Conservation (phyloP, 2,329 filamentous ascomycete species). For the Fusarium continuum region DNA sequence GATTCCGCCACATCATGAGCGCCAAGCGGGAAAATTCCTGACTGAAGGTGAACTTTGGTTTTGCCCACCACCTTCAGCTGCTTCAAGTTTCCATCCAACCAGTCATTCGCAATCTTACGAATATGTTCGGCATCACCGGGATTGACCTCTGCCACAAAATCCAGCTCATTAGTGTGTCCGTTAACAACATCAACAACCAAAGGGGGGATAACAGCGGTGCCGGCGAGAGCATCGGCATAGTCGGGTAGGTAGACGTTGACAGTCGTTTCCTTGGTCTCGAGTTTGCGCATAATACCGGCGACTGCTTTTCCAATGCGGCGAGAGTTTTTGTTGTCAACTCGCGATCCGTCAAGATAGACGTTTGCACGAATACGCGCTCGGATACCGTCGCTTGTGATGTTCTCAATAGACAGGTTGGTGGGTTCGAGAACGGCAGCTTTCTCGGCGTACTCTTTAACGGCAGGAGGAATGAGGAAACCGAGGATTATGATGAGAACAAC, state of each 20-base stretch:
- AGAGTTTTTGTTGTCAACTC: conserved; percentile 75
- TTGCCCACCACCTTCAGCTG: conserved; percentile 77
- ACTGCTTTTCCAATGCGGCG: conserved; percentile 79
- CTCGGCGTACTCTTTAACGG: conserved; percentile 86
- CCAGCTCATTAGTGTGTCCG: conserved; percentile 78
- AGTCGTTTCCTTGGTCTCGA: conserved; percentile 77
- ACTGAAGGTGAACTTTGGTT: conserved; percentile 76
- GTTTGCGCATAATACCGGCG: conserved; percentile 81
- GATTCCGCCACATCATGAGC: conserved; percentile 79
- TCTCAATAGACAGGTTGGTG: conserved; percentile 84
- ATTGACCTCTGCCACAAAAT: conserved; percentile 79
- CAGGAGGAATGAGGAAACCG: conserved; percentile 82
- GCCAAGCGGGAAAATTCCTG: conserved; percentile 82
- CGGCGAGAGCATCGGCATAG: conserved; percentile 79
- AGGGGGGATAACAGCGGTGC: conserved; percentile 78
- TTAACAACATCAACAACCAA: conserved; percentile 81
- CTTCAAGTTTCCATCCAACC: conserved; percentile 80
- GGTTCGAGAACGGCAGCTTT: conserved; percentile 84
- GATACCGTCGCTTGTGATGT: conserved; percentile 81
- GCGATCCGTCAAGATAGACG: conserved; percentile 80
- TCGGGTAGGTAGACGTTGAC: conserved; percentile 84
- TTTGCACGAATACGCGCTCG: conserved; percentile 82
- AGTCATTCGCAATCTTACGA: conserved; percentile 84
- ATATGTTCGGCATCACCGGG: conserved; percentile 82
- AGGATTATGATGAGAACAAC: conserved; percentile 76